Evolutionary conservation across 192 early-diverging fungal genomes (phyloP), one percentile per base, ranked within the genome.

Genomic region (Linderina pennispora): DNA sequence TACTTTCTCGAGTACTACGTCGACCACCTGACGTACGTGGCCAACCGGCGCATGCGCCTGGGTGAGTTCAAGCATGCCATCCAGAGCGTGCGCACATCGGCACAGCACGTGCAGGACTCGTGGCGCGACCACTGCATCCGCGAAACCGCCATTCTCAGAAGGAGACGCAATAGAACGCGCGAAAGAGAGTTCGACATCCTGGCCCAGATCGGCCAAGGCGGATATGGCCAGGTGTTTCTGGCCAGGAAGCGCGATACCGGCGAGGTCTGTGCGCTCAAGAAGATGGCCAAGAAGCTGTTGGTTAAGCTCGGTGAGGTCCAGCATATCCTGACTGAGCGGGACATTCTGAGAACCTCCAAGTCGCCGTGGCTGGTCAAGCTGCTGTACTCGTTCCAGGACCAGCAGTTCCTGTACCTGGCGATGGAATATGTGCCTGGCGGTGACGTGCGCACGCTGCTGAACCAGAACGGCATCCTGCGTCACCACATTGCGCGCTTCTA

Each of bases 371-470:
- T 94, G 23, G 89, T 94, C 28, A 87, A 87, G 67, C 70, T 94
- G 41, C 77, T 90, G 32, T 94, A 92, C 55, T 83, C 90, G 6
- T 94, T 94, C 61, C 92, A 88, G 53, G 86, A 88, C 58, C 50
- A 61, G 35, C 75, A 87, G 18, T 59, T 68, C 33, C 80, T 88
- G 18, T 88, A 84, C 50, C 58, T 88, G 36, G 86, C 81, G 1
- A 86, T 88, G 82, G 81, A 69, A 65, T 71, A 72, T 23, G 58
- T 64, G 24, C 64, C 62, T 3, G 86, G 86, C 40, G 86, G 86
- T 23, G 86, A 88, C 49, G 69, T 88, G 44, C 62, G 84, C 37
- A 90, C 90, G 22, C 71, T 90, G 53, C 66, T 92, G 18, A 87
- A 83, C 48, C 80, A 79, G 17, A 76, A 70, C 53, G 84, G 84